phyloP scores from a whole-genome alignment of 2,329 filamentous ascomycete genomes.

The Ceratocystis diversiconidia region DNA sequence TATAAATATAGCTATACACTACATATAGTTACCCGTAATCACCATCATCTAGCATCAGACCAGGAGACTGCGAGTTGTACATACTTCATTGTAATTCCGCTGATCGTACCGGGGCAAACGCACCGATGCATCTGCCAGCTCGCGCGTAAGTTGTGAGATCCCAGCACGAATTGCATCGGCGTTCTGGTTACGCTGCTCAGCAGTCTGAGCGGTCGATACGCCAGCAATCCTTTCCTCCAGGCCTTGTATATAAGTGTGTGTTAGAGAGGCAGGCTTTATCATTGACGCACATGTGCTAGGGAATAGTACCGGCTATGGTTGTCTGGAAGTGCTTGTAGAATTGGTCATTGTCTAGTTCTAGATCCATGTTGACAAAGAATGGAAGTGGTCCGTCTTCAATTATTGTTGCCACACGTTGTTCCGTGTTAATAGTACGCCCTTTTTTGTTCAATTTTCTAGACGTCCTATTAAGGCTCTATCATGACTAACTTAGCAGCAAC shows the following conservation, averaged over 20 bases:
- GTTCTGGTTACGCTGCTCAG: constrained; percentile 60
- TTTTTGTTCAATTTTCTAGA: no score
- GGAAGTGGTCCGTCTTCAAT: background rate
- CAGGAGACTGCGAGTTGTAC: constrained; percentile 1
- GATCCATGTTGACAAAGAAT: background rate
- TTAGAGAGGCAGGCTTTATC: background rate
- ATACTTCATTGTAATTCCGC: constrained; percentile 66
- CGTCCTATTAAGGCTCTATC: background rate
- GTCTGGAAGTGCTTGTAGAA: constrained; percentile 78
- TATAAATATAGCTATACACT: background rate
- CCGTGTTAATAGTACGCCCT: no score
- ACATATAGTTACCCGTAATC: no score
- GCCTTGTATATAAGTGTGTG: constrained; percentile 33
- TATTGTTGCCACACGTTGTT: background rate
- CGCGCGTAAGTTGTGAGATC: constrained; percentile 67
- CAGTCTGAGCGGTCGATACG: background rate
- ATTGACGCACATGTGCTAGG: background rate
- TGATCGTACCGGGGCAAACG: constrained; percentile 84
- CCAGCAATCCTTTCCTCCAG: constrained; percentile 47
- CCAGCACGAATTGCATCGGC: constrained; percentile 66
- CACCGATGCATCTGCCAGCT: constrained; percentile 70
- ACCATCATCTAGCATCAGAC: background rate
- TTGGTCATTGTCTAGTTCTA: constrained; percentile 50
- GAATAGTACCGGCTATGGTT: constrained; percentile 51
- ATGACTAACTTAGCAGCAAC: background rate